Percentiles rank a stretch among this genome's conserved stretches.
Evolutionary conservation across 768 basidiomycete genomes (phyloP).

Genomic region (Tylopilus subfusipes): DNA sequence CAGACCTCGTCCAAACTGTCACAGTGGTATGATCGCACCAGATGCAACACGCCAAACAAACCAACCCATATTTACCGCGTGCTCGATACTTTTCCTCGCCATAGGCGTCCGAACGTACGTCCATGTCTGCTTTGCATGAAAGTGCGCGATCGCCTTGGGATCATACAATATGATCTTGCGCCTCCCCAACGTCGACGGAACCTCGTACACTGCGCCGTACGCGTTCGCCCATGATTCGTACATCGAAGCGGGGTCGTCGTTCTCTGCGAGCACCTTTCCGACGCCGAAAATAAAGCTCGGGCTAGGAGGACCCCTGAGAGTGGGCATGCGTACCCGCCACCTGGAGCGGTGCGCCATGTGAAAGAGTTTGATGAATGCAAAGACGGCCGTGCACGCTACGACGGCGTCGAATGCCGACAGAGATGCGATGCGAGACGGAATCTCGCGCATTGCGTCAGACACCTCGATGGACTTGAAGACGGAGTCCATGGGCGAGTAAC

Average conservation of each 20-base stretch:
- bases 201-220: constrained; percentile 14
- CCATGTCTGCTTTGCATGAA: constrained; percentile 10
- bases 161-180: constrained; percentile 32
- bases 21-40: not conserved
- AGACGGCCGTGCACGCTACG: not conserved
- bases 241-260: constrained; percentile 1
- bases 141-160: constrained; percentile 38
- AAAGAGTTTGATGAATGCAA: constrained; percentile 7
- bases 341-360: not conserved
- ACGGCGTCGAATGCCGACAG: not conserved
- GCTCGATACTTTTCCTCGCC: constrained; percentile 33
- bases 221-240: constrained; percentile 21
- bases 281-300: constrained; percentile 17
- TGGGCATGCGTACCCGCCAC: constrained; percentile 11
- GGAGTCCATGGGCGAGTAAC: not conserved
- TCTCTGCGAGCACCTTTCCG: constrained; percentile 1
- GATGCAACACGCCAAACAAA: not conserved
- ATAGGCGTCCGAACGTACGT: constrained; percentile 42
- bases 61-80: not conserved
- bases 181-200: constrained; percentile 12
- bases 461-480: not conserved
- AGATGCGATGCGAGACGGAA: not conserved
- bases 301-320: constrained; percentile 17
- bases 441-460: not conserved
- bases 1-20: constrained; percentile 30